Percentiles rank a stretch among this genome's conserved stretches.
Conservation (phyloP, 805 yeast species). For the Nakazawaea wickerhamii region DNA sequence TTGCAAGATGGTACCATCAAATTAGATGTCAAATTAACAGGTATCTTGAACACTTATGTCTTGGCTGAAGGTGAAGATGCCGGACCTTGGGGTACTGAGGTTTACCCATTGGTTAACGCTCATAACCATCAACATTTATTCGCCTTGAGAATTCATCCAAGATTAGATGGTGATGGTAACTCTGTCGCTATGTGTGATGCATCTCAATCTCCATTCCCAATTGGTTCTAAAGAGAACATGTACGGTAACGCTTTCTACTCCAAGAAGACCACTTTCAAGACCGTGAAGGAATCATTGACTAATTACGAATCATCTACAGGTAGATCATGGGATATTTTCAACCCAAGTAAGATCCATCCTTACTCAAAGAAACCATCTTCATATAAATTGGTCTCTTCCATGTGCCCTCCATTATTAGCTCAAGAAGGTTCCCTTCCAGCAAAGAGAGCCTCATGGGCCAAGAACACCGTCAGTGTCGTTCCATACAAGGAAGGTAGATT, state of each 20-base stretch:
- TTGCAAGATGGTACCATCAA: conserved; percentile 70
- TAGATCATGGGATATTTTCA: conserved; percentile 61
- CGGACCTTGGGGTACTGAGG: conserved; percentile 64
- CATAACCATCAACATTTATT: conserved; percentile 73
- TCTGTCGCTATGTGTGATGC: conserved; percentile 59
- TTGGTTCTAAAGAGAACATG: conserved; percentile 51
- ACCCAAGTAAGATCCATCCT: conserved; percentile 51
- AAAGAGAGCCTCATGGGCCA: conserved; percentile 68
- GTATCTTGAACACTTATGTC: conserved; percentile 60
- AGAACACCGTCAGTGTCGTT: conserved; percentile 51
- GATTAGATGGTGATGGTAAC: conserved; percentile 62
- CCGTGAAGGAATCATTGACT: conserved; percentile 51
- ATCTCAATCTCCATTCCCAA: conserved; percentile 40
- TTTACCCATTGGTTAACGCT: conserved; percentile 63
- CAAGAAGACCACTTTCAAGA: conserved; percentile 49
- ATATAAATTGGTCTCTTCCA: conserved; percentile 60
- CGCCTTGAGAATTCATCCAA: conserved; percentile 60
- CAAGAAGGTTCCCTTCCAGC: conserved; percentile 58
- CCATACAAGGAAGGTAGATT: conserved; percentile 59
- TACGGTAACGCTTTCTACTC: conserved; percentile 63
- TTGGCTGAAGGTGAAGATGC: conserved; percentile 49
- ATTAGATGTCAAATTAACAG: conserved; percentile 63
- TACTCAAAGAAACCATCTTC: conserved; percentile 61
- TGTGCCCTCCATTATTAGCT: conserved; percentile 56
- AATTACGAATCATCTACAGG: conserved; percentile 46